Percentiles rank a stretch among this genome's conserved stretches.
Evolutionary conservation across 1,284 basidiomycete species (phyloP).

Genomic region (Naganishia sp.): DNA sequence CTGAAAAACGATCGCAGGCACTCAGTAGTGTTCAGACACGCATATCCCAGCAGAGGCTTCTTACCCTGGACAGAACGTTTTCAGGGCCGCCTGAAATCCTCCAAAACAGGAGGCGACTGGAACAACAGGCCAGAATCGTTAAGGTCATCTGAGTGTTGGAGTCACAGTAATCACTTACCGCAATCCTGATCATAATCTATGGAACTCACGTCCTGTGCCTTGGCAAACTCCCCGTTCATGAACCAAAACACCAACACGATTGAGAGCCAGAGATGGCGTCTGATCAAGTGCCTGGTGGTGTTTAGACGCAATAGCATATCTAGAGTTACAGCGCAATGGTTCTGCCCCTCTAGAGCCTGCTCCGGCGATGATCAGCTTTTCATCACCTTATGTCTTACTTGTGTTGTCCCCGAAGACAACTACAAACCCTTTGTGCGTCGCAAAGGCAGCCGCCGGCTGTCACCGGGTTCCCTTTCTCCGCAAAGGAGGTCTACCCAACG

Average conservation of each 20-base stretch:
- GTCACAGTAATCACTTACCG: background rate
- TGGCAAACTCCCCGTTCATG: background rate
- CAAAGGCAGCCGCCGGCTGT: background rate
- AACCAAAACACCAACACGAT: slow-evolving; percentile 2
- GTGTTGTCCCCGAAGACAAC: too few species aligned
- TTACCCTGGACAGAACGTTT: slow-evolving; percentile 16
- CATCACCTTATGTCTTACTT: too few species aligned
- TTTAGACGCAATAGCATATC: background rate
- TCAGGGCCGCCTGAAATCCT: slow-evolving; percentile 6
- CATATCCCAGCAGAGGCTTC: background rate
- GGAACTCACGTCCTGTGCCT: background rate
- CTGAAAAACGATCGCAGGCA: background rate
- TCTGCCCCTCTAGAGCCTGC: too few species aligned
- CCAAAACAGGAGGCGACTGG: slow-evolving; percentile 15
- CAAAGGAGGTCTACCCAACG: background rate
- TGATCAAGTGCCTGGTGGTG: background rate
- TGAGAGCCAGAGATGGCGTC: slow-evolving; percentile 8
- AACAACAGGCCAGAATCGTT: background rate
- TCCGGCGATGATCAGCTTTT: too few species aligned
- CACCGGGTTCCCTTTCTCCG: background rate
- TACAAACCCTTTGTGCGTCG: too few species aligned
- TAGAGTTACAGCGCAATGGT: too few species aligned
- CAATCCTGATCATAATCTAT: slow-evolving; percentile 22
- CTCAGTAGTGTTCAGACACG: too few species aligned
- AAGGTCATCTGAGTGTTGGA: background rate